phyloP scores from a whole-genome alignment of 2,329 filamentous ascomycete species.

The Mycocentrospora acerina region DNA sequence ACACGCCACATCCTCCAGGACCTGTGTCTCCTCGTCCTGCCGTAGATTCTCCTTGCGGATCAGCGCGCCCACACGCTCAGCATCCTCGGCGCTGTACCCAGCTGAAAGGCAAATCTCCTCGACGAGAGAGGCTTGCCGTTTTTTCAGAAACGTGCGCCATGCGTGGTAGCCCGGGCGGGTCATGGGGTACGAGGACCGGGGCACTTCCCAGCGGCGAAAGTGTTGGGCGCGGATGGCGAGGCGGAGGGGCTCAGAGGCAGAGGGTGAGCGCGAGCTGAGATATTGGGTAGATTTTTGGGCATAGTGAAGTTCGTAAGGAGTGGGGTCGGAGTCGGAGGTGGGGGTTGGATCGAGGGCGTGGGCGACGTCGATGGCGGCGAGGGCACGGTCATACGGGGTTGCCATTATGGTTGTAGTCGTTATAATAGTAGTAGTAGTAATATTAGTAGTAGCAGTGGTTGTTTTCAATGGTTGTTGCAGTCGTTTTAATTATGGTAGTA shows the following conservation, averaged over 20 bases:
- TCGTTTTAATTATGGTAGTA: neutral
- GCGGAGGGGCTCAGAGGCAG: constrained; percentile 66
- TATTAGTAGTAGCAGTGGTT: neutral
- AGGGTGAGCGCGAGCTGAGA: constrained; percentile 61
- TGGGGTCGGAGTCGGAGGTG: constrained; percentile 44
- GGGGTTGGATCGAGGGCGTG: constrained; percentile 68
- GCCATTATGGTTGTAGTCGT: constrained; percentile 11
- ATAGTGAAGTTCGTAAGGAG: constrained; percentile 82
- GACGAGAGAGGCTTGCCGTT: constrained; percentile 67
- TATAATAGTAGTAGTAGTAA: neutral
- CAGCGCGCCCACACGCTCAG: constrained; percentile 65
- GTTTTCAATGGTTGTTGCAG: neutral
- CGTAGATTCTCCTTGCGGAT: constrained; percentile 77
- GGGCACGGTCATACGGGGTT: constrained; percentile 48
- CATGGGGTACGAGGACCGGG: constrained; percentile 70
- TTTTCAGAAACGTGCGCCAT: constrained; percentile 76
- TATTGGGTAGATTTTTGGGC: constrained; percentile 77
- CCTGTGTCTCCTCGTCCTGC: constrained; percentile 67
- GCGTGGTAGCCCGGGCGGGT: constrained; percentile 74
- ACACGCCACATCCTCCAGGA: constrained; percentile 82
- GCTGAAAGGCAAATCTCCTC: constrained; percentile 54
- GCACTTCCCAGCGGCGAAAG: constrained; percentile 82
- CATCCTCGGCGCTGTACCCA: constrained; percentile 56
- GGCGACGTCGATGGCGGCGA: constrained; percentile 71
- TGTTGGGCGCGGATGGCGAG: constrained; percentile 83